These are phyloP conservation scores for Anthostomella pinea DNA, from an alignment of 2,329 filamentous ascomycete species.

Conservation along the genomic window DNA sequence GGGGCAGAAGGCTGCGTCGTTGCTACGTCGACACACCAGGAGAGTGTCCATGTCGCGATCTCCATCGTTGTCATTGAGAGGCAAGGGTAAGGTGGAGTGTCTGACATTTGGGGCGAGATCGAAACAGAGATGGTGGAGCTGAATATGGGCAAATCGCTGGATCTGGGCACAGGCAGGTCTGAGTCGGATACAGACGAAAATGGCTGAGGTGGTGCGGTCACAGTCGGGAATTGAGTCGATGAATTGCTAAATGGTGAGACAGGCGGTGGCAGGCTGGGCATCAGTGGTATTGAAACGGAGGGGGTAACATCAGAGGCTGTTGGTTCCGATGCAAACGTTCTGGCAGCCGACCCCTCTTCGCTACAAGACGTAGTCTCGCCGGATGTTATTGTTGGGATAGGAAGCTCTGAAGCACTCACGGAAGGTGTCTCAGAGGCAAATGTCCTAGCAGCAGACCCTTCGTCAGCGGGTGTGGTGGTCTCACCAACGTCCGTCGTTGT, in stretches of 20 bases:
- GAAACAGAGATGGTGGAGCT: too few species aligned
- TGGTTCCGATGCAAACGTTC: background rate
- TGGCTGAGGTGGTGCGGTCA: slow-evolving; percentile 7
- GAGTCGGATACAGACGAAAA: slow-evolving; percentile 4
- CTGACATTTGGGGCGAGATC: too few species aligned
- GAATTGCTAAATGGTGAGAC: slow-evolving; percentile 16
- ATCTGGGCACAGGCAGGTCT: slow-evolving; percentile 6
- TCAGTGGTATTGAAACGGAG: slow-evolving; percentile 12
- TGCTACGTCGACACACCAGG: slow-evolving; percentile 29
- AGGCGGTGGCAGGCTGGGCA: slow-evolving; percentile 21
- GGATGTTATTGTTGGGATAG: too few species aligned
- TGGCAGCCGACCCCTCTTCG: too few species aligned
- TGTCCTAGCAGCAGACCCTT: background rate
- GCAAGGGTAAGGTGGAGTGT: slow-evolving; percentile 17
- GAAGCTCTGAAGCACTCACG: too few species aligned
- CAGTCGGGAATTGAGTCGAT: slow-evolving; percentile 5
- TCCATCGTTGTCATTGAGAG: slow-evolving; percentile 28
- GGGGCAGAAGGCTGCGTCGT: slow-evolving; percentile 11
- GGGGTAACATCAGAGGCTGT: slow-evolving; percentile 3
- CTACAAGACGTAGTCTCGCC: too few species aligned
- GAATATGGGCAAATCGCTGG: background rate
- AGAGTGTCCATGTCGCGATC: slow-evolving; percentile 27
- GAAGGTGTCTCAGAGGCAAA: too few species aligned
- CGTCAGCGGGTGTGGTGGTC: slow-evolving; percentile 1
- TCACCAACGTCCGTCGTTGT: background rate